phyloP scores from a whole-genome alignment of 1,284 basidiomycete genomes.

The Cutaneotrichosporon curvatum region DNA sequence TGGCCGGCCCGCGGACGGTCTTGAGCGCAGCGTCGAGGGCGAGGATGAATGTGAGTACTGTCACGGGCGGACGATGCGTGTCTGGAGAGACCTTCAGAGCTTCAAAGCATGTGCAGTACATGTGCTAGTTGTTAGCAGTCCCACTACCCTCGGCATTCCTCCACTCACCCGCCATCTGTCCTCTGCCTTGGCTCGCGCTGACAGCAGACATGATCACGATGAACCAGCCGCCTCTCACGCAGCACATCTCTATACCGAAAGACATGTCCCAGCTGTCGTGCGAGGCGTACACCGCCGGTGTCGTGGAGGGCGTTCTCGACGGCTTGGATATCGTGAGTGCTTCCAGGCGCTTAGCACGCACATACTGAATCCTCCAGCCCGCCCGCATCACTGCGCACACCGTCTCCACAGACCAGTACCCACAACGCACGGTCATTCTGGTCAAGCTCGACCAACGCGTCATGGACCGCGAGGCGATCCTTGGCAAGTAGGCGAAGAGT shows the following conservation, averaged over 20 bases:
- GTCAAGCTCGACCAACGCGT: slow-evolving; percentile 89
- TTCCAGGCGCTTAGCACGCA: no score
- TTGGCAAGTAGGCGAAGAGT: slow-evolving; percentile 44
- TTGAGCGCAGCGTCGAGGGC: slow-evolving; percentile 92
- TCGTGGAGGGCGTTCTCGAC: slow-evolving; percentile 95
- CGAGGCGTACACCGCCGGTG: slow-evolving; percentile 91
- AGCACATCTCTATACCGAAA: slow-evolving; percentile 83
- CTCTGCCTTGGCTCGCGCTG: neutral
- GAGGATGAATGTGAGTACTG: slow-evolving; percentile 77
- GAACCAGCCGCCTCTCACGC: slow-evolving; percentile 86
- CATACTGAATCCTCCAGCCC: slow-evolving; percentile 57
- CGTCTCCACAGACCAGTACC: slow-evolving; percentile 72
- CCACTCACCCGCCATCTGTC: neutral
- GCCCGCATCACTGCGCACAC: slow-evolving; percentile 94
- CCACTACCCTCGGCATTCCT: no score
- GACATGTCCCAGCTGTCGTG: slow-evolving; percentile 92
- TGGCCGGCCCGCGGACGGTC: slow-evolving; percentile 83
- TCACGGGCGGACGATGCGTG: no score
- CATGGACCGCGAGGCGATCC: slow-evolving; percentile 74
- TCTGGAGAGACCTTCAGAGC: no score
- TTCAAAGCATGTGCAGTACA: no score
- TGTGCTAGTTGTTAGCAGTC: no score
- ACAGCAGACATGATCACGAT: slow-evolving; percentile 91
- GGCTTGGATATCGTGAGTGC: slow-evolving; percentile 81
- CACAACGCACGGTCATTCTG: slow-evolving; percentile 80